Evolutionary conservation across 2,329 filamentous ascomycete genomes (phyloP), one percentile per base, ranked within the genome.

Genomic region (Pseudogymnoascus sp.): DNA sequence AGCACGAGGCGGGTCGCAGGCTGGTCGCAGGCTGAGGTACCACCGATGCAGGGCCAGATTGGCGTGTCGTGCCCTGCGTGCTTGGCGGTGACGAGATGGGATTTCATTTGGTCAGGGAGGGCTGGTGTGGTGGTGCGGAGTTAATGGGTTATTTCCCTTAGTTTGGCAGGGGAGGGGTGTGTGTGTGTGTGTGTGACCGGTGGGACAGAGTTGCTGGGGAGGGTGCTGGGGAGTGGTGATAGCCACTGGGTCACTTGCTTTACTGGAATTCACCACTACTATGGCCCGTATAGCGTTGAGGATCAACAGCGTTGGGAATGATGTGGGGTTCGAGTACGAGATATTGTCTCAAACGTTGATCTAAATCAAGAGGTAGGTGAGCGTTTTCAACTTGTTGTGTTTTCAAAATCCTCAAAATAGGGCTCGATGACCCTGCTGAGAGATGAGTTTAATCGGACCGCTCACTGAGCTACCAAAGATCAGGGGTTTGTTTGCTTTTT

Each of bases 121-220:
- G 30, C 6, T 30, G 15, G 43, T 20, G n/a, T 15, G 25, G 25
- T 33, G 14, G n/a, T 53, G n/a, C 43, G 43, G 43, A 53, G 25
- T 53, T 53, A 53, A 33, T 8, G 30, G 43, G n/a, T 53, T 53
- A 53, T 53, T 33, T 53, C 43, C 25, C n/a, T 53, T 53, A 18
- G 43, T 5, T 53, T 50, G 22, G 12, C 9, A 25, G 25, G 30
- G 11, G 14, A 14, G 14, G 25, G 6, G 30, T 33, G 30, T 33
- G 22, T 28, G 41, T 47, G 30, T 33, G 30, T 33, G 22, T 28
- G 41, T 47, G 41, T 6, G 4, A 15, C 22, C 8, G 25, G 14
- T 50, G n/a, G n/a, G n/a, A 30, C 25, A 53, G 43, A 30, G 22
- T 4, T 11, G 14, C 14, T 50, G 41, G 41, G 20, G 22, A 43